Base-by-base conservation (phyloP, 176 grass and related monocot species). In the Poa annua region DNA sequence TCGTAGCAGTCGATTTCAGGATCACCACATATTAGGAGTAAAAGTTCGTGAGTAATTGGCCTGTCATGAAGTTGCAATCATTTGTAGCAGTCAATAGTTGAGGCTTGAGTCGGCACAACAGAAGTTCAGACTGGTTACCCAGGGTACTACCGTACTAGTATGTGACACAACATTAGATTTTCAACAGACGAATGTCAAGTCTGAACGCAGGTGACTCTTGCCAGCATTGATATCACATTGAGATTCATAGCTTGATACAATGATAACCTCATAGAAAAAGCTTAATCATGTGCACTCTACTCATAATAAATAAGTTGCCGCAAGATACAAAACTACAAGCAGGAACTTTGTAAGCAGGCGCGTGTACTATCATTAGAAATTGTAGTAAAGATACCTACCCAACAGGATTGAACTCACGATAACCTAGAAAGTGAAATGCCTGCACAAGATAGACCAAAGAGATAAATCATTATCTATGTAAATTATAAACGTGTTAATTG, bases 1-100 rank as follows among this genome's bases (percentile, higher is more conserved):
- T 91, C 77, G 32, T 81, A 85, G 51, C 89, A 91, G 33, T 88
- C 69, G 10, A 91, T 59, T 3, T 86, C 79, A 74, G 89, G 89
- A 66, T 88, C 6, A 29, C 21, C 35, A 22, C 89, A 88, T 74
- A 91, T 65, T 66, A 74, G 20, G 16, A 34, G 35, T 22, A 91
- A 35, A 48, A 85, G 1, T 49, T 88, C 66, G 25, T 82, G 59
- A 51, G 86, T 48, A 34, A 82, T n/a, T 67, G 15, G 8, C 77
- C 89, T 88, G 78, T 44, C 47, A 85, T 77, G 62, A 5, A 80
- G 81, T 11, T 55, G 61, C 49, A 59, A 29, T 29, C 71, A 65
- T 39, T 75, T 29, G 22, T 19, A 64, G 51, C 42, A 74, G 52
- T 79, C 29, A 73, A 70, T 10, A 34, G 14, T 47, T 48, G 0